Evolutionary conservation across 176 grass and related monocot genomes (phyloP).

Genomic region (Triticum monococcum): DNA sequence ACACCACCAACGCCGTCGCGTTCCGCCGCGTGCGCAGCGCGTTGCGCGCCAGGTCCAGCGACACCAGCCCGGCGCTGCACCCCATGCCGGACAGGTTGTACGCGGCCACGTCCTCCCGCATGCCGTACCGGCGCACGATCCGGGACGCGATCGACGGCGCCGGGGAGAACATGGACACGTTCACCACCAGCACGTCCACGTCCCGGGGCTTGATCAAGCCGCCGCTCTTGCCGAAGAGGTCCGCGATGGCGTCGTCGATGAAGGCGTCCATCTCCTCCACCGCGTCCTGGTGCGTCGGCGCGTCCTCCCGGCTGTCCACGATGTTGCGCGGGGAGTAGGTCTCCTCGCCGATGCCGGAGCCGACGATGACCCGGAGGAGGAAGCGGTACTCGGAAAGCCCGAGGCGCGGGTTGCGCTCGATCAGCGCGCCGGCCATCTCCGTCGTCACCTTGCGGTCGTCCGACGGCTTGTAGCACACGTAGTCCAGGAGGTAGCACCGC

Average conservation of each 20-base stretch:
- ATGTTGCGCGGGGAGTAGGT: conserved; percentile 53
- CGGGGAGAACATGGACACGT: neutral
- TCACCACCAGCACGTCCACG: neutral
- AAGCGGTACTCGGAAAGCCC: conserved; percentile 34
- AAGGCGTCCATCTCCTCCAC: conserved; percentile 60
- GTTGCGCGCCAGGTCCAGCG: neutral
- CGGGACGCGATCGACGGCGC: neutral
- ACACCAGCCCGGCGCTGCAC: neutral
- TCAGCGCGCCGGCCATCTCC: conserved; percentile 1
- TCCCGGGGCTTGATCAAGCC: neutral
- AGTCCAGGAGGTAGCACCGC: conserved; percentile 68
- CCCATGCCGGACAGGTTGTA: neutral
- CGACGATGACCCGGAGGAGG: conserved; percentile 48
- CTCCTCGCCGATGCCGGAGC: conserved; percentile 61
- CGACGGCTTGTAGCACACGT: conserved; percentile 48
- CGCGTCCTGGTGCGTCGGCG: conserved; percentile 37
- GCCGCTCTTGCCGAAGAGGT: neutral
- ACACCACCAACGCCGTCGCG: conserved; percentile 41
- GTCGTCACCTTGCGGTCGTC: conserved; percentile 42
- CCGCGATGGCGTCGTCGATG: conserved; percentile 12
- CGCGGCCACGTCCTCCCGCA: conserved; percentile 1
- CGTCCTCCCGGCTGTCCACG: conserved; percentile 24
- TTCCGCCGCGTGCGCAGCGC: neutral
- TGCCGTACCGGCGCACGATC: conserved; percentile 13
- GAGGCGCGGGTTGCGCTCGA: conserved; percentile 32